Base-by-base conservation (phyloP, 306 rosid species). In the Vigna reflexopilosa region DNA sequence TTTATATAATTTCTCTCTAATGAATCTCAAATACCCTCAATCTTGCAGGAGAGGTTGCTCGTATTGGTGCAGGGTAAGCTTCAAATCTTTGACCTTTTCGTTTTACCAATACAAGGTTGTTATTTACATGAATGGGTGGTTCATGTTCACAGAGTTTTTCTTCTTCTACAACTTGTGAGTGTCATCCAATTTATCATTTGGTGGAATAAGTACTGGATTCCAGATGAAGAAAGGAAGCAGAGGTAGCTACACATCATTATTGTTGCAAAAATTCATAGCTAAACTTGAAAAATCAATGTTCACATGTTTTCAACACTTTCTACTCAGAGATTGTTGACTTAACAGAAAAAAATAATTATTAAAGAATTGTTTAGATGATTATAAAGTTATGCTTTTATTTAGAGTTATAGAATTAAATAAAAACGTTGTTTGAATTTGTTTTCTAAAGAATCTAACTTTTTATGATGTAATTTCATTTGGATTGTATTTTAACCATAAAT, bases 171-270 rank as follows among this genome's bases (percentile, higher is more conserved):
- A 83, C 91, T 91, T 56, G 79, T 90, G 73, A 94, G 98, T 80
- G 88, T 94, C 22, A 84, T 90, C 63, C 98, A 91, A 80, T 91
- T 91, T 52, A 93, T 94, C 78, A 83, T 74, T 55, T 93, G 94
- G 97, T 91, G 97, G 98, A 93, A 89, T 65, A 89, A 93, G 57
- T 91, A 83, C 77, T 91, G 98, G 97, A 90, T 83, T 86, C 90
- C 94, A 9, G 91, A 86, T 7, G 87, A 87, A 67, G 85, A 84
- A 77, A 87, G 63, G 50, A 91, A 90, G 81, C 85, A 89, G 16
- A 89, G 96, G 97, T 90, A 89, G 96, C 96, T 89, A 80, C 58
- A 66, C 14, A 50, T 61, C 80, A 40, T 61, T 72, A 15, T 56
- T 71, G 16, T 3, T 42, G 75, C 42, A 24, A 32, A 54, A 80